Percentiles rank a stretch among this genome's conserved stretches.
Evolutionary conservation across 768 basidiomycete species (phyloP).

Genomic region (Favolaschia claudopus): DNA sequence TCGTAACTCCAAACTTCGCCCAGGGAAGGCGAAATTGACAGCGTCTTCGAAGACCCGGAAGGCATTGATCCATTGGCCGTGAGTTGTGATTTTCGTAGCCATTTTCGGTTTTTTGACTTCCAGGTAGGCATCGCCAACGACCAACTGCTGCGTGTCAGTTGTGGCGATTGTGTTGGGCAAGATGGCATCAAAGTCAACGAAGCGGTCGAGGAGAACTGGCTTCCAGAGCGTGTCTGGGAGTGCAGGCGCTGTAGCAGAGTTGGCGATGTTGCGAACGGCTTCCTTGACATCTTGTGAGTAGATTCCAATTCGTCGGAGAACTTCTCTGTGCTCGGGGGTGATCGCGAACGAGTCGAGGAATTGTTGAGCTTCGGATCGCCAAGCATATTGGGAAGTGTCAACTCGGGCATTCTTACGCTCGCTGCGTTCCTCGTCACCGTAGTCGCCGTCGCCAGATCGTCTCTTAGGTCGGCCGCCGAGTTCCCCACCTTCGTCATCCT

Average conservation of each 20-base stretch:
- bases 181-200: slow-evolving; percentile 10
- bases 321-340: too few species aligned
- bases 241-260: too few species aligned
- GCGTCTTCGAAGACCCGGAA: background rate
- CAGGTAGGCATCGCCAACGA: slow-evolving; percentile 3
- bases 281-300: too few species aligned
- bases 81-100: slow-evolving; percentile 1
- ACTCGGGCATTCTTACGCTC: too few species aligned
- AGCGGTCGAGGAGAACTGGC: slow-evolving; percentile 6
- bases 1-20: background rate
- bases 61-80: slow-evolving; percentile 10
- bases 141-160: slow-evolving; percentile 8
- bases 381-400: too few species aligned
- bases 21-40: background rate
- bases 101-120: slow-evolving; percentile 20
- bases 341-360: too few species aligned
- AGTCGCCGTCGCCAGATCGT: background rate
- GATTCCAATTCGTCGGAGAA: too few species aligned
- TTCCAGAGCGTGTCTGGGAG: slow-evolving; percentile 6
- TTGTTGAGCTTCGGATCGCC: too few species aligned
- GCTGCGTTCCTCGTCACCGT: too few species aligned
- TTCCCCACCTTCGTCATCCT: background rate
- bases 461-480: background rate
- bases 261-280: too few species aligned
- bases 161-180: background rate